A percentile compares a stretch with the other conserved stretches of the same genome.
Evolutionary conservation across 805 yeast species (phyloP).

Genomic region (Pichia gijzeniarum): DNA sequence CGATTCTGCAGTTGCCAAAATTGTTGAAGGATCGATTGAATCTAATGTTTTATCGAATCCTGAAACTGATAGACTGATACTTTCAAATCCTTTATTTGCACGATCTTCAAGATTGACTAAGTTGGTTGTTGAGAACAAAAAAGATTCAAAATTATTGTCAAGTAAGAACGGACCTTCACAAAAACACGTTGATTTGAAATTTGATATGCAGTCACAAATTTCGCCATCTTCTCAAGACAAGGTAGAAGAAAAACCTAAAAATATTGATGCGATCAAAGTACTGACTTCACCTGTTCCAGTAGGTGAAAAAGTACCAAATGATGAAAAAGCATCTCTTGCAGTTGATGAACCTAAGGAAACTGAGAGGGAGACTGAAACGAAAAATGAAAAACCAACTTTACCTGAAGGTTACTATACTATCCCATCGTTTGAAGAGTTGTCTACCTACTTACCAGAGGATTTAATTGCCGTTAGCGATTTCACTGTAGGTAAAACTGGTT

Average conservation of each 20-base stretch:
- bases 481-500: conserved; percentile 70
- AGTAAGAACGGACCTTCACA: conserved; percentile 1
- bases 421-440: conserved; percentile 64
- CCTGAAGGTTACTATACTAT: conserved; percentile 81
- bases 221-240: background rate
- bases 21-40: conserved; percentile 18
- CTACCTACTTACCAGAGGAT: conserved; percentile 52
- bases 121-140: conserved; percentile 44
- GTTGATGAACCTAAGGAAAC: background rate
- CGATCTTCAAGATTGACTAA: conserved; percentile 51
- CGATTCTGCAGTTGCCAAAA: conserved; percentile 23
- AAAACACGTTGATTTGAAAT: conserved; percentile 31
- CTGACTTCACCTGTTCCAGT: background rate
- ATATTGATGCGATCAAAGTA: background rate
- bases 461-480: conserved; percentile 58
- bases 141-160: conserved; percentile 18
- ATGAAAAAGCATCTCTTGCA: background rate
- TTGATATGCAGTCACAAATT: conserved; percentile 12
- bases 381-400: conserved; percentile 8
- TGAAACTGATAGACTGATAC: conserved; percentile 58
- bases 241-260: background rate
- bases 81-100: conserved; percentile 65
- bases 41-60: conserved; percentile 20
- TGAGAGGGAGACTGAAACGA: background rate
- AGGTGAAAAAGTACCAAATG: background rate